Base-by-base conservation (phyloP, 352 stramenopile genomes). In the Globisporangium rhizosaccharum region DNA sequence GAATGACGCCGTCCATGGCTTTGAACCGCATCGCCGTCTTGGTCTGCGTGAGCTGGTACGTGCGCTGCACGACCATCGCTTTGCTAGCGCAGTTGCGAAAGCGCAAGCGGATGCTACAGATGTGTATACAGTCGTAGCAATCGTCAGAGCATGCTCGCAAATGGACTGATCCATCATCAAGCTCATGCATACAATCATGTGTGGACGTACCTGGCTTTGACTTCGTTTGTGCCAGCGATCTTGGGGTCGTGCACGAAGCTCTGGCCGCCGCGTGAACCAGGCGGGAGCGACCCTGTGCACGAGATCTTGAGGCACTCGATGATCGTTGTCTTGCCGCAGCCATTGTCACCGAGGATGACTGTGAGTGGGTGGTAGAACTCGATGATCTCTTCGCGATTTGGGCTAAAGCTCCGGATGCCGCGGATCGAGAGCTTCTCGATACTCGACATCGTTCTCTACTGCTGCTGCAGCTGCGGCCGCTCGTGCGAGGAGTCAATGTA, bases 291-390 rank as follows among this genome's bases (percentile, higher is more conserved):
- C 20, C 97, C 98, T 6, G 97, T 99, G 52, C 90, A 96, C 30
- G 93, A 89, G 51, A 98, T 96, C 74, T 99, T 99, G 37, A 99
- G 88, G 68, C 95, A 98, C 84, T 99, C 98, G 73, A 99, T 99
- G 56, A 99, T 98, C 17, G 98, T 99, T 1, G 98, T 99, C 86
- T 99, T 99, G n/a, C 96, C 97, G 63, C 90, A 98, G 54, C 96
- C 95, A 73, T 98, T 99, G 63, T 95, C 79, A 25, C 95, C 95
- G 12, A 98, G 75, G 59, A 99, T 99, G 55, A 99, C 98, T 4
- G 98, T 99, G 30, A 99, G 81, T 28, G 98, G 98, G 73, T 98
- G 97, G 70, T 97, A 98, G 73, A 99, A 99, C 71, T 98, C 92
- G 66, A 99, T 96, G 12, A 90, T 79, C 67, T 97, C 76, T 61